Evolutionary conservation across 805 yeast species (phyloP).

Genomic region (Yarrowia sp.): DNA sequence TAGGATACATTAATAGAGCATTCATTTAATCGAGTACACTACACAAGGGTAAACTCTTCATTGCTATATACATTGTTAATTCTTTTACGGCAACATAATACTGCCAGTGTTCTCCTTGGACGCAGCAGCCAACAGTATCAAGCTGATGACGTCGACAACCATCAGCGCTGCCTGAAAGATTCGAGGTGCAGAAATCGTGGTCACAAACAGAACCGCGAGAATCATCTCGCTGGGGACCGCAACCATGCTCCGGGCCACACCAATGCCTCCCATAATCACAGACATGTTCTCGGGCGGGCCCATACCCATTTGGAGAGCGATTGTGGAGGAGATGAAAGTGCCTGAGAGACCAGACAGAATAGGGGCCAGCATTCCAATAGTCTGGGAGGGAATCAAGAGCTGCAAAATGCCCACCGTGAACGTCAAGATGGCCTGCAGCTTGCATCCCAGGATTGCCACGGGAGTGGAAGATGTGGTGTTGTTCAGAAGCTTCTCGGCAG

Average conservation of each 20-base stretch:
- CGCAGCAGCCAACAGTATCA: background rate
- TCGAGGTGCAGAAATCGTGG: background rate
- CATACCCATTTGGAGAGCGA: conserved; percentile 4
- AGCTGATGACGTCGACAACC: background rate
- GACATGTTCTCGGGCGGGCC: conserved; percentile 21
- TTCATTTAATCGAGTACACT: no score
- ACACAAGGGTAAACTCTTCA: background rate
- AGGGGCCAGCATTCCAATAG: background rate
- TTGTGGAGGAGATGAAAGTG: conserved; percentile 16
- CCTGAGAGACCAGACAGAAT: conserved; percentile 3
- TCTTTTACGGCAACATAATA: background rate
- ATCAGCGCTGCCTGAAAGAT: background rate
- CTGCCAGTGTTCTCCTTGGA: background rate
- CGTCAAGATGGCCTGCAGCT: background rate
- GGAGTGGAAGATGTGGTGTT: conserved; percentile 4
- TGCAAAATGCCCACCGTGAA: background rate
- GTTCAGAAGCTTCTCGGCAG: background rate
- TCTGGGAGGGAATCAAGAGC: background rate
- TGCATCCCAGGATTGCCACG: conserved; percentile 15
- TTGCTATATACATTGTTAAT: background rate
- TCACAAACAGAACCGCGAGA: background rate
- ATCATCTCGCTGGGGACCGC: background rate
- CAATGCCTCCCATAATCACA: conserved; percentile 4
- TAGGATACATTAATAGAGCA: background rate
- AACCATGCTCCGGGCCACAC: background rate